These are phyloP conservation scores for Metschnikowia lachancei DNA, from an alignment of 805 yeast species.

Conservation along the genomic window DNA sequence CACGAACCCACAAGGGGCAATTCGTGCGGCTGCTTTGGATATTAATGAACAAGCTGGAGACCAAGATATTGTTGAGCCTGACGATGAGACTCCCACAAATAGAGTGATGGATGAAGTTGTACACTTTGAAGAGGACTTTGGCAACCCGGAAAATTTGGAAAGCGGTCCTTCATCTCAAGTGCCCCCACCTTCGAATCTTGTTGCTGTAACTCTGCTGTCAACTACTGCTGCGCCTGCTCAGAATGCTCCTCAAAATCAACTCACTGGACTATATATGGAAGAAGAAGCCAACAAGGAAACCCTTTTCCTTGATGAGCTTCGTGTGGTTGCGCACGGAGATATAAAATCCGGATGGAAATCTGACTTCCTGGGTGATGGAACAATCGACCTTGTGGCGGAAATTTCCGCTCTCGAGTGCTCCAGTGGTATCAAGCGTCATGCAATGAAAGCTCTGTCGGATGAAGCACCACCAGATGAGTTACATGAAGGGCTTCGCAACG, in stretches of 20 bases:
- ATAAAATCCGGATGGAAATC: slow-evolving; percentile 93
- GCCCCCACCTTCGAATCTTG: background rate
- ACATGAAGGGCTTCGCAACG: slow-evolving; percentile 31
- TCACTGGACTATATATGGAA: background rate
- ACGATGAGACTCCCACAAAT: slow-evolving; percentile 17
- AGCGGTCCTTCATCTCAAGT: background rate
- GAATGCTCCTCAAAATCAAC: background rate
- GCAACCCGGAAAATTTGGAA: background rate
- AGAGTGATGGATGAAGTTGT: slow-evolving; percentile 19
- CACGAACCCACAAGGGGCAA: slow-evolving; percentile 8
- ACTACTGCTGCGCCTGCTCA: background rate
- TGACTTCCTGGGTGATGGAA: slow-evolving; percentile 76
- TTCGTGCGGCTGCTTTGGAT: slow-evolving; percentile 11
- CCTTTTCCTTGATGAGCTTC: slow-evolving; percentile 66
- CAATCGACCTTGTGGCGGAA: slow-evolving; percentile 75
- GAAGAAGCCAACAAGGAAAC: slow-evolving; percentile 1
- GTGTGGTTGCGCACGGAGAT: slow-evolving; percentile 76
- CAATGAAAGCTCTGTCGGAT: slow-evolving; percentile 43
- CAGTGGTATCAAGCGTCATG: slow-evolving; percentile 48
- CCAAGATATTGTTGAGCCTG: slow-evolving; percentile 16
- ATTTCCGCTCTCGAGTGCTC: slow-evolving; percentile 58
- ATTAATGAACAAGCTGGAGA: slow-evolving; percentile 6
- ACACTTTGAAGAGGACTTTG: slow-evolving; percentile 20
- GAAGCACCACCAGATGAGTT: slow-evolving; percentile 27
- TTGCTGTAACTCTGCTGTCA: background rate